Percentiles rank a stretch among this genome's conserved stretches.
Evolutionary conservation across 352 stramenopile genomes (phyloP).

Genomic region (Phytophthora megakarya): DNA sequence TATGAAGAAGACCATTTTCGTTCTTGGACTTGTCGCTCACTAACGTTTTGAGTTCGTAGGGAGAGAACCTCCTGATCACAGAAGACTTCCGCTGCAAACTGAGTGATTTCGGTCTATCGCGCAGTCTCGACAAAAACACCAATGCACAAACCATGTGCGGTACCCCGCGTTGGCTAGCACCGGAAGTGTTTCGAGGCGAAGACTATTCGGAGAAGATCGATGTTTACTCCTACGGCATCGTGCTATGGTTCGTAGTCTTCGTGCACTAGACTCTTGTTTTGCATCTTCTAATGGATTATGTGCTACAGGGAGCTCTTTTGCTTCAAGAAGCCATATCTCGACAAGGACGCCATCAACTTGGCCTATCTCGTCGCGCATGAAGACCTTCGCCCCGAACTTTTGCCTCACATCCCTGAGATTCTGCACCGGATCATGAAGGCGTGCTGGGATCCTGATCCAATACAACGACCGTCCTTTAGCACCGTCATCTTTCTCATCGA

Average conservation of each 20-base stretch:
- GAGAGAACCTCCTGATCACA: constrained; percentile 75
- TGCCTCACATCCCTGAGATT: constrained; percentile 69
- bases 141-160: constrained; percentile 81
- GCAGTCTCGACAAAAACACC: constrained; percentile 65
- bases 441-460: constrained; percentile 66
- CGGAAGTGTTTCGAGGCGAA: constrained; percentile 83
- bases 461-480: constrained; percentile 61
- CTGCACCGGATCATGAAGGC: constrained; percentile 68
- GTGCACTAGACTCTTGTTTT: not conserved
- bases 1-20: constrained; percentile 3
- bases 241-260: constrained; percentile 62
- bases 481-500: constrained; percentile 65
- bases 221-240: constrained; percentile 83
- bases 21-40: not conserved
- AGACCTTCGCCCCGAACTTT: constrained; percentile 64
- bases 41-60: constrained; percentile 31
- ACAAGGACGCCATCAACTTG: constrained; percentile 79
- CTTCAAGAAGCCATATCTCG: constrained; percentile 84
- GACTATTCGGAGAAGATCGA: constrained; percentile 89
- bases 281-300: not conserved
- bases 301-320: constrained; percentile 71
- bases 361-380: constrained; percentile 80
- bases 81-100: constrained; percentile 75
- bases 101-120: constrained; percentile 77
- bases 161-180: constrained; percentile 77